phyloP scores from a whole-genome alignment of 2,329 filamentous ascomycete genomes.

The Colletotrichum falcatum region DNA sequence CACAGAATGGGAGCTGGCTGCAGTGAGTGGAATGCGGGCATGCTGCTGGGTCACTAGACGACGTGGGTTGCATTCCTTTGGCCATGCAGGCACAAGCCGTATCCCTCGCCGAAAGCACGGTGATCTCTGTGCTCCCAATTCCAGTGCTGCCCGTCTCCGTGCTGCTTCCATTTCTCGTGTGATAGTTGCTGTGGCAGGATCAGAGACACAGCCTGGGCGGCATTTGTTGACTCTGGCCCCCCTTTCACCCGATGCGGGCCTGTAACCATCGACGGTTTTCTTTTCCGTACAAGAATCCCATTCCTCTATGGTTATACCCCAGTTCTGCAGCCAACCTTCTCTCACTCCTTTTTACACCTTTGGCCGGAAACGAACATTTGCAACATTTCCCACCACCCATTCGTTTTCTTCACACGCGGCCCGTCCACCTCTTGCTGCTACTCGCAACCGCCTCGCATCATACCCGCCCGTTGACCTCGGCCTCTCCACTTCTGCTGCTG shows the following conservation, averaged over 20 bases:
- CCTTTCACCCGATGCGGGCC: conserved; percentile 26
- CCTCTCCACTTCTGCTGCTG: conserved; percentile 16
- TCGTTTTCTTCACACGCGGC: conserved; percentile 1
- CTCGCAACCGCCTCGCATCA: conserved; percentile 21
- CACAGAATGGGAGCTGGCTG: conserved; percentile 13
- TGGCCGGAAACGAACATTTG: conserved; percentile 34
- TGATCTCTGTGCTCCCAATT: conserved; percentile 36
- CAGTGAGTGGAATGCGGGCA: conserved; percentile 38
- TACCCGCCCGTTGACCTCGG: conserved; percentile 15
- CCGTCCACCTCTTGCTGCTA: conserved; percentile 6
- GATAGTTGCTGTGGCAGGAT: conserved; percentile 39
- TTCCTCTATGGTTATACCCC: conserved; percentile 36
- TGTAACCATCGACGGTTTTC: conserved; percentile 40
- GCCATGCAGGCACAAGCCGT: conserved; percentile 22
- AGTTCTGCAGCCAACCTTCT: conserved; percentile 27
- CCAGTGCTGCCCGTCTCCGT: conserved; percentile 29
- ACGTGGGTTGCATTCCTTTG: conserved; percentile 39
- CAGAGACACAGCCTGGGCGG: conserved; percentile 34
- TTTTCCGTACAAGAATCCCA: conserved; percentile 42
- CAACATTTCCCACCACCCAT: conserved; percentile 13
- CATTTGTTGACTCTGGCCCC: conserved; percentile 42
- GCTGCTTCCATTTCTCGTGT: conserved; percentile 37
- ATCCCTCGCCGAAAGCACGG: conserved; percentile 39
- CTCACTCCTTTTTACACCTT: conserved; percentile 25
- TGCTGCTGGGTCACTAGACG: conserved; percentile 37